Evolutionary conservation across 129 eudicot species (phyloP), one percentile per base, ranked within the genome.

Genomic region (Artemisia annua): DNA sequence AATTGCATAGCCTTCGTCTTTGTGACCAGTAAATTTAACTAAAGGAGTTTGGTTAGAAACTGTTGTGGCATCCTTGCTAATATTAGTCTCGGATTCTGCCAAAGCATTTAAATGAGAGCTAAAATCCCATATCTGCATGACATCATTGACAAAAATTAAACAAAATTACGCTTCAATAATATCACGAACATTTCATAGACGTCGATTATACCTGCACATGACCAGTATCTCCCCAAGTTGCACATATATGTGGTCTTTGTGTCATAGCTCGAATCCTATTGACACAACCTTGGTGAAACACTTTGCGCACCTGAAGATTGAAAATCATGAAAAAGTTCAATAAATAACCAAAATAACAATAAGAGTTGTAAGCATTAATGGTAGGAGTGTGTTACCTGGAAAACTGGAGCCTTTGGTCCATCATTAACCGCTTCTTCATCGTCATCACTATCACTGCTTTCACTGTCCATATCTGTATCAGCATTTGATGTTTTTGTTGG

Each of bases 1-100:
- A 67, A 94, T 79, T 11, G 99, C 97, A 85, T 88, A 94, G 14
- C 99, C 99, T 94, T 94, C 99, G 80, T 94, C 97, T 72, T 94
- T 86, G 77, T 94, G 99, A 51, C 86, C 85, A 64, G 80, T 79
- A 85, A 86, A 91, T 72, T 84, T 84, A 24, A 80, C 79, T 69
- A 94, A 67, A 9, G 99, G 96, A 57, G 84, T 70, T 78, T 88
- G 94, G 63, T 79, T 88, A 17, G 63, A 71, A 11, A 79, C 78
- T 6, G 80, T 50, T 8, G 93, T 11, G 56, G 72, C 82, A 44
- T 84, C 91, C 32, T 75, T 78, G 78, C 71, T 86, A 51, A 80
- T 53, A 30, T 79, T 84, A 46, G 78, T 71, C 70, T 84, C 87
- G 12, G 96, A 79, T 82, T 86, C 97, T 32, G 87, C 86, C 80